Evolutionary conservation across 1,284 basidiomycete genomes (phyloP).

Genomic region (Thelephora terrestris): DNA sequence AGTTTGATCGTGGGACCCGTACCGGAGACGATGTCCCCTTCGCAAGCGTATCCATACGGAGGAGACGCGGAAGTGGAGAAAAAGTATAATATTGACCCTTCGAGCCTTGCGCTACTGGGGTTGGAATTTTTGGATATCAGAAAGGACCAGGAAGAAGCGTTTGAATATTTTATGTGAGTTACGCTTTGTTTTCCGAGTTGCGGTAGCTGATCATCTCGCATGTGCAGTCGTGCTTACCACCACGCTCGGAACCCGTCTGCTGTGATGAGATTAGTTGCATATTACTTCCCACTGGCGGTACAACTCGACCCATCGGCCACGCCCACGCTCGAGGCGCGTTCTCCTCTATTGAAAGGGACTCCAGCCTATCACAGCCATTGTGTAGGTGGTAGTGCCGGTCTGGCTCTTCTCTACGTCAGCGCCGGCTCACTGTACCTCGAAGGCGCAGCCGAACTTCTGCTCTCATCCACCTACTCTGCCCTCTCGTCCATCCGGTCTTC

Average conservation of each 20-base stretch:
- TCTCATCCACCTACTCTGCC: slow-evolving; percentile 60
- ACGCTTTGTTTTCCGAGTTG: slow-evolving; percentile 1
- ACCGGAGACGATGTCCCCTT: slow-evolving; percentile 45
- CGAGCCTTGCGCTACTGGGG: slow-evolving; percentile 58
- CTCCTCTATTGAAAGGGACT: slow-evolving; percentile 37
- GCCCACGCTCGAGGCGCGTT: slow-evolving; percentile 9
- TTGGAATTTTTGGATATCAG: slow-evolving; percentile 63
- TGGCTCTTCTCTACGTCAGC: slow-evolving; percentile 66
- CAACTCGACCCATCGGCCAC: slow-evolving; percentile 7
- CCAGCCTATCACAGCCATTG: slow-evolving; percentile 49
- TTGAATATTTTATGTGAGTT: slow-evolving; percentile 67
- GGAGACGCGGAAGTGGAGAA: slow-evolving; percentile 43
- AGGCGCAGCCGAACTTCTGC: slow-evolving; percentile 54
- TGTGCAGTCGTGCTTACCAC: slow-evolving; percentile 66
- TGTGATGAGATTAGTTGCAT: slow-evolving; percentile 60
- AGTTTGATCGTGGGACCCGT: slow-evolving; percentile 64
- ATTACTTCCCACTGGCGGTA: slow-evolving; percentile 50
- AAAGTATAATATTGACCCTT: slow-evolving; percentile 74
- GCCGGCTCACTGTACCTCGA: slow-evolving; percentile 68
- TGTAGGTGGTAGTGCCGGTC: slow-evolving; percentile 48
- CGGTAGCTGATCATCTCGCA: slow-evolving; percentile 5
- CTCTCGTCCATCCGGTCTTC: slow-evolving; percentile 64
- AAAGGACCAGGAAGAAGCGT: slow-evolving; percentile 61
- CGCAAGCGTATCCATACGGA: slow-evolving; percentile 36
- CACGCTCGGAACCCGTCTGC: slow-evolving; percentile 63